A percentile compares a stretch with the other conserved stretches of the same genome.
Evolutionary conservation across 768 basidiomycete species (phyloP).

Genomic region (Trametes punicea): DNA sequence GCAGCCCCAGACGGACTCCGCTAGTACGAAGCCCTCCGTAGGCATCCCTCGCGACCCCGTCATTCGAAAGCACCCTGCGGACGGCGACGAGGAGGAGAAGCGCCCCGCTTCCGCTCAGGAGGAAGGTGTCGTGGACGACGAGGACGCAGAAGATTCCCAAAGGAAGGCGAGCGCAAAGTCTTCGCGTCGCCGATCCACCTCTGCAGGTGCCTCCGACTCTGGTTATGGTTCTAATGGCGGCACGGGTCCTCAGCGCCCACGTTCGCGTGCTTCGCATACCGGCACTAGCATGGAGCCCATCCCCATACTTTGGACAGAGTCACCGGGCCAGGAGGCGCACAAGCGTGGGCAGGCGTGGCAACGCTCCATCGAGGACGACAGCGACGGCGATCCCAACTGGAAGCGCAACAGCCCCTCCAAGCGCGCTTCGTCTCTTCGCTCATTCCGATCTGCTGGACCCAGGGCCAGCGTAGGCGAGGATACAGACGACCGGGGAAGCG

Average conservation of each 20-base stretch:
- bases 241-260: background rate
- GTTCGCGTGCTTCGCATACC: constrained; percentile 1
- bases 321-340: background rate
- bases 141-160: background rate
- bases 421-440: constrained; percentile 26
- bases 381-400: background rate
- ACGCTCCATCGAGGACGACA: constrained; percentile 1
- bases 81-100: constrained; percentile 6
- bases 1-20: background rate
- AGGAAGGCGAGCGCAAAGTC: background rate
- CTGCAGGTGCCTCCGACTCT: constrained; percentile 19
- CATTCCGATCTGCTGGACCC: constrained; percentile 18
- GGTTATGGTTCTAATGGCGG: constrained; percentile 21
- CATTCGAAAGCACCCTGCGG: constrained; percentile 2
- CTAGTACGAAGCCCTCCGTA: constrained; percentile 3
- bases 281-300: constrained; percentile 19
- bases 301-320: constrained; percentile 25
- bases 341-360: background rate
- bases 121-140: background rate
- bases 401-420: background rate
- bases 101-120: background rate
- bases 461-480: background rate
- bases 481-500: constrained; percentile 15
- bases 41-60: constrained; percentile 11
- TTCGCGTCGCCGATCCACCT: constrained; percentile 8